Evolutionary conservation across 2,329 filamentous ascomycete species (phyloP).

Genomic region (Hymenoscyphus occultus): DNA sequence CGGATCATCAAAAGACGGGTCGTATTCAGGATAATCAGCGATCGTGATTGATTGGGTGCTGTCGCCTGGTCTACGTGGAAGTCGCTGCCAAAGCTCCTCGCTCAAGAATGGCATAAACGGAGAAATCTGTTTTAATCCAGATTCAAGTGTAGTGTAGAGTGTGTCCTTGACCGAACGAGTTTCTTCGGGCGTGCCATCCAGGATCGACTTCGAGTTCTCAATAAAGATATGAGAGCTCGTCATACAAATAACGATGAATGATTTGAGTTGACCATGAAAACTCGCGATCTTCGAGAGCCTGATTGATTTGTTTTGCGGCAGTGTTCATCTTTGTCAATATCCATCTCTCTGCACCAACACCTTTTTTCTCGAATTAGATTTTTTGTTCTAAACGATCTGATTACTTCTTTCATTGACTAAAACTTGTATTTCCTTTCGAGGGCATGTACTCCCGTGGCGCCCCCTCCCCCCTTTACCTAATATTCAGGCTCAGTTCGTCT

Average conservation of each 20-base stretch:
- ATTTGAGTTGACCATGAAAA: constrained; percentile 68
- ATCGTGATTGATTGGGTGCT: constrained; percentile 66
- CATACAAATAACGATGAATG: constrained; percentile 73
- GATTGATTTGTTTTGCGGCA: constrained; percentile 66
- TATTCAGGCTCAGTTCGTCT: too few species aligned
- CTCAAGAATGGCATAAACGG: constrained; percentile 76
- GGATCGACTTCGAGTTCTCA: constrained; percentile 78
- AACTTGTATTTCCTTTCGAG: too few species aligned
- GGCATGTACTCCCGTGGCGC: too few species aligned
- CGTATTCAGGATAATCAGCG: constrained; percentile 64
- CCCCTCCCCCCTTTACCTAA: too few species aligned
- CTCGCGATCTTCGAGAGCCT: constrained; percentile 60
- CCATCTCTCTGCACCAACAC: too few species aligned
- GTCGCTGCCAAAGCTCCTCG: constrained; percentile 77
- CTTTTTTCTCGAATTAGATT: too few species aligned
- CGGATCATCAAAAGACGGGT: constrained; percentile 57
- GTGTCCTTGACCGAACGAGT: constrained; percentile 70
- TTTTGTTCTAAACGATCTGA: too few species aligned
- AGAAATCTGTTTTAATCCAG: constrained; percentile 69
- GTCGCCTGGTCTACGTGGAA: constrained; percentile 66
- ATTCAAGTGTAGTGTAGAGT: constrained; percentile 73
- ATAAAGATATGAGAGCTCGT: constrained; percentile 76
- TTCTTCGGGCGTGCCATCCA: constrained; percentile 67
- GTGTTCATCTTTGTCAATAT: constrained; percentile 72
- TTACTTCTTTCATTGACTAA: too few species aligned